A percentile compares a stretch with the other conserved stretches of the same genome.
Evolutionary conservation across 805 yeast genomes (phyloP).

Genomic region (Saturnispora mendoncae): DNA sequence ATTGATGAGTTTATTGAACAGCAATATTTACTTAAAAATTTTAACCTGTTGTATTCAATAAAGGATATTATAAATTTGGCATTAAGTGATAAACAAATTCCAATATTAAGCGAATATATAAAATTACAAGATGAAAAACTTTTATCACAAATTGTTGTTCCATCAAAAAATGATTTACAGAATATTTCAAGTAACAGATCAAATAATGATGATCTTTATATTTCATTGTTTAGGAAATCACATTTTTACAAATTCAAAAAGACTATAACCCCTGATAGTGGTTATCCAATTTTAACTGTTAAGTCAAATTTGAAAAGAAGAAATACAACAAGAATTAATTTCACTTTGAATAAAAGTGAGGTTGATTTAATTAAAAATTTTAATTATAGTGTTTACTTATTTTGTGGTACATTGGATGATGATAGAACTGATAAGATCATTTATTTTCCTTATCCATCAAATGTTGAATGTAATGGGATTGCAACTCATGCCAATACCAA

Average conservation of each 20-base stretch:
- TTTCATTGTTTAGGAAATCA: constrained; percentile 38
- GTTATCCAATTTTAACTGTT: constrained; percentile 16
- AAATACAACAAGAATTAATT: constrained; percentile 30
- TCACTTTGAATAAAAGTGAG: constrained; percentile 39
- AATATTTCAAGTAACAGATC: no score
- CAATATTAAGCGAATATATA: not conserved
- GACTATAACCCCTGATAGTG: constrained; percentile 33
- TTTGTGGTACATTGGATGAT: constrained; percentile 42
- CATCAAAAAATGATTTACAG: no score
- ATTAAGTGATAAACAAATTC: not conserved
- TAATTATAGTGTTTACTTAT: constrained; percentile 36
- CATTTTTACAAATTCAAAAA: constrained; percentile 48
- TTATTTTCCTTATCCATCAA: constrained; percentile 66
- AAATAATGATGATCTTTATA: constrained; percentile 26
- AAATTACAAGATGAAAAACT: not conserved
- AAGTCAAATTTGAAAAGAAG: not conserved
- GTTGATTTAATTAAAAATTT: constrained; percentile 27
- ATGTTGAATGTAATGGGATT: constrained; percentile 50
- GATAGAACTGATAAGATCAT: constrained; percentile 26
- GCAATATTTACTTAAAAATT: not conserved
- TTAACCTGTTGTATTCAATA: not conserved
- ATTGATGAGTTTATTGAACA: not conserved
- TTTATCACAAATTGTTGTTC: no score
- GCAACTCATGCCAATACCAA: constrained; percentile 46
- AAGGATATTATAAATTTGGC: not conserved